Base-by-base conservation (phyloP, 495 filamentous ascomycete species). In the Trichodelitschia bisporula region DNA sequence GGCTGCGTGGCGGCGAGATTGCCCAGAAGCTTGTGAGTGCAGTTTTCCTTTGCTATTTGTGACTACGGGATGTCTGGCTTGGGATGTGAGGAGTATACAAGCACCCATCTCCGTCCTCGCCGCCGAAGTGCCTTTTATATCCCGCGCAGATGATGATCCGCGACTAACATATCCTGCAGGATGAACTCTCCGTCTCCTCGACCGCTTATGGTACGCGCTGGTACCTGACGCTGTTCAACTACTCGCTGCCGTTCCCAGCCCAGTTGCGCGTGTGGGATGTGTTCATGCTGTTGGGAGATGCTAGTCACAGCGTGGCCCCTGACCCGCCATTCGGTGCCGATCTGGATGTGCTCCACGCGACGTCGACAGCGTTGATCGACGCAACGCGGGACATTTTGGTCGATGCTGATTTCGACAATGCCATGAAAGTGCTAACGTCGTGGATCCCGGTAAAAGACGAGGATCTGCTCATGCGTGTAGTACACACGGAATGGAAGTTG, bases 241-340 rank as follows among this genome's bases (percentile, higher is more conserved):
- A 93, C 39, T 89, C 78, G 12, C 79, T 99, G 35, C 86, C 86
- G 2, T 99, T 95, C 43, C 64, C 78, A 0, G 89, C 89, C 6
- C 86, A 99, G 45, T 73, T 99, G n/a, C 72, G 86, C 28, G 77
- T 99, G 3, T 99, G 86, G 86, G 86, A 99, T 43, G 78, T 90
- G 1, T 95, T 99, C 53, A 82, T 99, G 77, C 70, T 99, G 2
- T 69, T 99, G 15, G 86, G 86, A 26, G 83, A 90, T 40, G 56
- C 59, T 19, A 33, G 38, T 8, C 20, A 33, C 18, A 36, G 24
- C 40, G 49, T 35, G n/a, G 40, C 47, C 9, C 14, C 33, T 3
- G 31, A 26, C 10, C 37, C 41, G 1, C 32, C 35, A 18, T 38
- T 41, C 20, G 64, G 65, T 32, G 72, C 40, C 18, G 47, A 78